phyloP scores from a whole-genome alignment of 2,329 filamentous ascomycete genomes.

The Nothophaeocryptopus gaeumannii region DNA sequence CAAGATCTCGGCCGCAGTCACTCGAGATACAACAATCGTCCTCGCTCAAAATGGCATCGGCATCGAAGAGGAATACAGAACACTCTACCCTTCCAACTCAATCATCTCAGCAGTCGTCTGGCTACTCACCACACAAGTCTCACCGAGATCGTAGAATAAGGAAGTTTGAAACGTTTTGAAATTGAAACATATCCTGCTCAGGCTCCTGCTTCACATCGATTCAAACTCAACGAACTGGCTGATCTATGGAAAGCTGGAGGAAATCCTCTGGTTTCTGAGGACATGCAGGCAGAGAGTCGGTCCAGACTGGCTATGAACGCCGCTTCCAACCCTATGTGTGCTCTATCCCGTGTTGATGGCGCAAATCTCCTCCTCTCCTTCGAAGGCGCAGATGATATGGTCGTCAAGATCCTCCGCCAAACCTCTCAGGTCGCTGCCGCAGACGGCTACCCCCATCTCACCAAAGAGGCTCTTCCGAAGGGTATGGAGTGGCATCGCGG shows the following conservation, averaged over 20 bases:
- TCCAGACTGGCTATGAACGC: conserved; percentile 60
- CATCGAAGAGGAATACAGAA: too few relatives aligned
- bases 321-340: conserved; percentile 59
- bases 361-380: conserved; percentile 49
- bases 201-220: conserved; percentile 8
- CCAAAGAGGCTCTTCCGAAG: conserved; percentile 39
- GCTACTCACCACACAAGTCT: conserved; percentile 13
- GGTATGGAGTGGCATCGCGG: conserved; percentile 41
- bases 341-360: conserved; percentile 54
- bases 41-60: too few relatives aligned
- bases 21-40: too few relatives aligned
- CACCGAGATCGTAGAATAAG: conserved; percentile 48
- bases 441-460: conserved; percentile 36
- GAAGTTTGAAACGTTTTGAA: conserved; percentile 49
- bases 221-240: conserved; percentile 14
- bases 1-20: conserved; percentile 34
- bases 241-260: conserved; percentile 38
- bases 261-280: conserved; percentile 48
- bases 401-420: conserved; percentile 46
- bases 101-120: too few relatives aligned
- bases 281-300: conserved; percentile 58
- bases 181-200: conserved; percentile 49
- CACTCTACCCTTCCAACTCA: too few relatives aligned
- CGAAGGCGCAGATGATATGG: conserved; percentile 35
- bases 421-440: conserved; percentile 42